These are phyloP conservation scores for Ciborinia camelliae DNA, from an alignment of 2,329 filamentous ascomycete genomes.

Conservation along the genomic window DNA sequence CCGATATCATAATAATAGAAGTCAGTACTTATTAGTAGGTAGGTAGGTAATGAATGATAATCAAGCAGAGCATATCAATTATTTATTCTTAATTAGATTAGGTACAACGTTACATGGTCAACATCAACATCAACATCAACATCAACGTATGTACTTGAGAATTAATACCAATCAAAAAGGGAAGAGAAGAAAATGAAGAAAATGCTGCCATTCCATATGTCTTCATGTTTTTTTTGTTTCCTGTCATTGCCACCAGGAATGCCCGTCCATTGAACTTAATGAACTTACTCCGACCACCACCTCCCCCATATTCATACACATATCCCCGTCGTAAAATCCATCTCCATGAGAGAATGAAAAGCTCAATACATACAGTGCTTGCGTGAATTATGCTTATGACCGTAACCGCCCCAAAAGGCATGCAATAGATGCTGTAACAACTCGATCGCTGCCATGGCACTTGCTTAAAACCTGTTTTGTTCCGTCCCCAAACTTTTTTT, in stretches of 20 bases:
- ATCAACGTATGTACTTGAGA: not conserved
- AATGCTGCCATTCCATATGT: not conserved
- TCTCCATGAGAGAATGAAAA: conserved; percentile 13
- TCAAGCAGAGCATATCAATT: not conserved
- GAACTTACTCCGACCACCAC: not conserved
- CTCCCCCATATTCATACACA: not conserved
- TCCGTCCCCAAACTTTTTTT: not conserved
- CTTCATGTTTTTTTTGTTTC: not conserved
- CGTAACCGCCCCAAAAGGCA: not conserved
- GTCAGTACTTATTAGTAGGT: not conserved
- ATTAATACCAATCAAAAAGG: not conserved
- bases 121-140: not conserved
- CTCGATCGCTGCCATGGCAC: not conserved
- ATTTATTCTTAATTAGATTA: not conserved
- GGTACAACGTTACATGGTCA: not conserved
- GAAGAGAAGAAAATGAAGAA: not conserved
- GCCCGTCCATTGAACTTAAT: not conserved
- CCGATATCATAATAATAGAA: not conserved
- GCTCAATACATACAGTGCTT: conserved; percentile 10
- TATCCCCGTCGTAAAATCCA: not conserved
- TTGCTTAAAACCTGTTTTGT: not conserved
- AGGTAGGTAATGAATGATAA: not conserved
- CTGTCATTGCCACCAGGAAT: not conserved
- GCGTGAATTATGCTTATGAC: not conserved
- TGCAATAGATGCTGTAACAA: conserved; percentile 3